Conservation (phyloP, 805 yeast species). For the Cyberlindnera galapagoensis region DNA sequence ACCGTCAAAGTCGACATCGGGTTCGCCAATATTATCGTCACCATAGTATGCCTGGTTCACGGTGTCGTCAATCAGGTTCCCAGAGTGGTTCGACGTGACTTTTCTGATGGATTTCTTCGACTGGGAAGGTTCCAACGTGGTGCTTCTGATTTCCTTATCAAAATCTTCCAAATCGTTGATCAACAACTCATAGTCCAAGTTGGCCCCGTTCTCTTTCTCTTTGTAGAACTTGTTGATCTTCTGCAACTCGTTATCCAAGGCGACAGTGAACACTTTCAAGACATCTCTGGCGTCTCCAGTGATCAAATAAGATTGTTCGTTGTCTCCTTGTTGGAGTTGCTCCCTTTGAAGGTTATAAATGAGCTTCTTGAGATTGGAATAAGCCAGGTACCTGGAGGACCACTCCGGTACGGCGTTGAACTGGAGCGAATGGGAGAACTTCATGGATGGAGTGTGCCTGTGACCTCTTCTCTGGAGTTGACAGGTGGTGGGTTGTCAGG, state of each 20-base stretch:
- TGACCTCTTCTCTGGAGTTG: no score
- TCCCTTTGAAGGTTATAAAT: conserved; percentile 80
- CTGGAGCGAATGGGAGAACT: conserved; percentile 90
- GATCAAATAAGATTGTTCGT: conserved; percentile 24
- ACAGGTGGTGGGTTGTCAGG: no score
- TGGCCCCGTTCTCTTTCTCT: conserved; percentile 56
- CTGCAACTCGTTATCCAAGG: conserved; percentile 68
- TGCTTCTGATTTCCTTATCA: conserved; percentile 31
- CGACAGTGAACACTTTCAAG: conserved; percentile 53
- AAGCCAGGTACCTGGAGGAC: conserved; percentile 88
- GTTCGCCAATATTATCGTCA: conserved; percentile 10
- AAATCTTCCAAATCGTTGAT: conserved; percentile 59
- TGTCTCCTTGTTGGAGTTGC: conserved; percentile 18
- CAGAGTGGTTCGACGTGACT: no score
- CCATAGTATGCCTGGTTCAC: conserved; percentile 27
- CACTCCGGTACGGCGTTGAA: conserved; percentile 98
- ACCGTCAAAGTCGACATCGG: conserved; percentile 17
- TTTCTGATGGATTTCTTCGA: no score
- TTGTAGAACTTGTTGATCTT: conserved; percentile 74
- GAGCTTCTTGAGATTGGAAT: conserved; percentile 78
- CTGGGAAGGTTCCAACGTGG: no score
- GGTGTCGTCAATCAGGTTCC: conserved; percentile 15
- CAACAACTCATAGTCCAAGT: conserved; percentile 47
- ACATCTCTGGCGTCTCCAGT: conserved; percentile 37
- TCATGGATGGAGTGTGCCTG: no score